phyloP scores from a whole-genome alignment of 2,329 filamentous ascomycete genomes.

The Sclerotiophoma versabilis region DNA sequence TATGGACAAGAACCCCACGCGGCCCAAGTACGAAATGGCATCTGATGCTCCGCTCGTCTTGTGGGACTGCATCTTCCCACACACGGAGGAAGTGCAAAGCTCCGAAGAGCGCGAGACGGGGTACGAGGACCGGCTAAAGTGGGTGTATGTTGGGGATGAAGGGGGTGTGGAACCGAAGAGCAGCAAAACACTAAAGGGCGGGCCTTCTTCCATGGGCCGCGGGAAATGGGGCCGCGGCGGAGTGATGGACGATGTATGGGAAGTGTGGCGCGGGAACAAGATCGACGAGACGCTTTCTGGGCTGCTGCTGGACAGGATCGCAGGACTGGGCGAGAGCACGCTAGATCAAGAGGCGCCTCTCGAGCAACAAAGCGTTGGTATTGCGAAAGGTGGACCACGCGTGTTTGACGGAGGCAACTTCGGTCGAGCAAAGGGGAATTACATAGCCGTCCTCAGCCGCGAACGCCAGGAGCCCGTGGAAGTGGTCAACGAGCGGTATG shows the following conservation, averaged over 20 bases:
- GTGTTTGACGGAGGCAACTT: slow-evolving; percentile 66
- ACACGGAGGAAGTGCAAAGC: slow-evolving; percentile 47
- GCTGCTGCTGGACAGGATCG: slow-evolving; percentile 71
- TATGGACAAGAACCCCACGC: slow-evolving; percentile 71
- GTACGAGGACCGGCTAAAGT: slow-evolving; percentile 69
- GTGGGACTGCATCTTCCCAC: slow-evolving; percentile 93
- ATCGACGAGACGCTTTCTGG: slow-evolving; percentile 87
- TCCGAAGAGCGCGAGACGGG: slow-evolving; percentile 50
- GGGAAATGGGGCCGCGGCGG: slow-evolving; percentile 48
- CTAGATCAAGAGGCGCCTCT: slow-evolving; percentile 24
- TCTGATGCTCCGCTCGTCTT: slow-evolving; percentile 88
- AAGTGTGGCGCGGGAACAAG: slow-evolving; percentile 81
- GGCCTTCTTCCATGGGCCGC: slow-evolving; percentile 23
- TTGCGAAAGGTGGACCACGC: slow-evolving; percentile 53
- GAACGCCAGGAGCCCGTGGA: slow-evolving; percentile 65
- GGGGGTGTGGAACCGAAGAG: slow-evolving; percentile 56
- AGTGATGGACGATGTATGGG: slow-evolving; percentile 70
- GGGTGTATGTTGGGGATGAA: slow-evolving; percentile 80
- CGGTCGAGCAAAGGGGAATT: slow-evolving; percentile 62
- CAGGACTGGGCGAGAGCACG: slow-evolving; percentile 48
- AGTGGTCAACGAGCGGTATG: slow-evolving; percentile 68
- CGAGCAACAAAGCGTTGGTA: slow-evolving; percentile 20
- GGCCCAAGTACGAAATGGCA: slow-evolving; percentile 89
- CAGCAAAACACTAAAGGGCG: slow-evolving; percentile 23
- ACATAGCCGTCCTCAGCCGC: slow-evolving; percentile 64